A percentile compares a stretch with the other conserved stretches of the same genome.
Conservation (phyloP, 768 basidiomycete genomes). For the Cystoderma amianthinum region DNA sequence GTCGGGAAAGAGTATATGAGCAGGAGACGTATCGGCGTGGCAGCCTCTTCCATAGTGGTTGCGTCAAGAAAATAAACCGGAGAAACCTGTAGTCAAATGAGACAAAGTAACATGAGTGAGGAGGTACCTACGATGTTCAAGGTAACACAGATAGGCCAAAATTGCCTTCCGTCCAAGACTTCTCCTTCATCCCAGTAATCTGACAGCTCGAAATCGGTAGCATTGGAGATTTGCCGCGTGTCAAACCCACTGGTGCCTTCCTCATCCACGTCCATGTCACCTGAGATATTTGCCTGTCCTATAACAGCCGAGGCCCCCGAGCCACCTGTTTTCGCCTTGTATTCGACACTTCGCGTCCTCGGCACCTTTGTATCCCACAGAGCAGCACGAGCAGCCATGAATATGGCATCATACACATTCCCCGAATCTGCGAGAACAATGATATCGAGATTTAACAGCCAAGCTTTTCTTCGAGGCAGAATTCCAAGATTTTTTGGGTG, state of each 20-base stretch:
- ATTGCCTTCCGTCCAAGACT: conserved; percentile 48
- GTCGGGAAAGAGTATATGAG: conserved; percentile 57
- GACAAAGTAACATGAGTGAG: not conserved
- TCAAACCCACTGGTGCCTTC: conserved; percentile 48
- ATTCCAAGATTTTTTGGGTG: conserved; percentile 61
- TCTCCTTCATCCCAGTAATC: conserved; percentile 89
- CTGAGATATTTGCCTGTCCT: conserved; percentile 15
- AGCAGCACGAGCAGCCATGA: conserved; percentile 74
- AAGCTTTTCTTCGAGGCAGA: conserved; percentile 55
- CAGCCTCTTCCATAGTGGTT: conserved; percentile 61
- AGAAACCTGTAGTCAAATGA: conserved; percentile 33
- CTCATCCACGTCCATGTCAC: conserved; percentile 54
- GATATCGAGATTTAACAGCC: conserved; percentile 74
- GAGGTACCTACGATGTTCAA: conserved; percentile 56
- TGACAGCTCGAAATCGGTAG: conserved; percentile 78
- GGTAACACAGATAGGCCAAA: conserved; percentile 74
- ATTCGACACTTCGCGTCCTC: conserved; percentile 63
- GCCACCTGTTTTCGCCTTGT: conserved; percentile 35
- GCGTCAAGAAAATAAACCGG: conserved; percentile 71
- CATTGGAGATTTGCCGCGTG: conserved; percentile 40
- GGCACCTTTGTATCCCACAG: conserved; percentile 81
- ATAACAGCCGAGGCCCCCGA: conserved; percentile 6
- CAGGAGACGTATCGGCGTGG: conserved; percentile 54
- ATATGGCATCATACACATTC: conserved; percentile 70
- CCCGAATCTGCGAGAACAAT: conserved; percentile 69